These are phyloP conservation scores for Ceratobasidium sp. DNA, from an alignment of 1,284 basidiomycete genomes.

Conservation along the genomic window DNA sequence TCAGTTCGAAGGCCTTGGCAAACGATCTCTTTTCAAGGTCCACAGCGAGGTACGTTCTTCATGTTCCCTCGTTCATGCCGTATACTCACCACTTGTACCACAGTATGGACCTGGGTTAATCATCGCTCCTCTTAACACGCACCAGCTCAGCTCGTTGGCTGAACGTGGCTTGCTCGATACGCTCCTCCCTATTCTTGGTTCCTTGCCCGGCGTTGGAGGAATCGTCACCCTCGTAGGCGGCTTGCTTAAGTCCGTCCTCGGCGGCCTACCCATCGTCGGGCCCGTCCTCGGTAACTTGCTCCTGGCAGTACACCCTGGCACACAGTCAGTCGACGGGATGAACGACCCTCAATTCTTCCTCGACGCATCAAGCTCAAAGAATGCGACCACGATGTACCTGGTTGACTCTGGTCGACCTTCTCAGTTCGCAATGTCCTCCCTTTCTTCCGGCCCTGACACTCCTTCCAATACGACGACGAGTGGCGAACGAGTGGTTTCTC, in stretches of 20 bases:
- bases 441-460: not conserved
- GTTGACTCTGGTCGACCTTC: slow-evolving; percentile 39
- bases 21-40: not conserved
- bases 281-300: slow-evolving; percentile 27
- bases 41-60: slow-evolving; percentile 9
- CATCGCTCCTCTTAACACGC: not conserved
- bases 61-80: not conserved
- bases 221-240: slow-evolving; percentile 13
- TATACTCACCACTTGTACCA: not conserved
- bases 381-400: slow-evolving; percentile 32
- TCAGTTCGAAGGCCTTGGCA: not conserved
- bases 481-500: slow-evolving; percentile 29
- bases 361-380: slow-evolving; percentile 12
- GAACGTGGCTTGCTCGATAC: slow-evolving; percentile 31
- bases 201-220: slow-evolving; percentile 26
- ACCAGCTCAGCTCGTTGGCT: not conserved
- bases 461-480: slow-evolving; percentile 10
- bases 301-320: slow-evolving; percentile 1
- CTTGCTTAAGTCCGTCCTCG: slow-evolving; percentile 13
- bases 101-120: slow-evolving; percentile 30
- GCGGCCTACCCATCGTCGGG: slow-evolving; percentile 30
- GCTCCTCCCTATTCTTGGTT: slow-evolving; percentile 27
- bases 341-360: slow-evolving; percentile 17
- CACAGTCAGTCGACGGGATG: not conserved
- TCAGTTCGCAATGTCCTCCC: not conserved